Percentiles rank a stretch among this genome's conserved stretches.
Evolutionary conservation across 805 yeast genomes (phyloP).

Genomic region (Myxozyma lipomycoides): DNA sequence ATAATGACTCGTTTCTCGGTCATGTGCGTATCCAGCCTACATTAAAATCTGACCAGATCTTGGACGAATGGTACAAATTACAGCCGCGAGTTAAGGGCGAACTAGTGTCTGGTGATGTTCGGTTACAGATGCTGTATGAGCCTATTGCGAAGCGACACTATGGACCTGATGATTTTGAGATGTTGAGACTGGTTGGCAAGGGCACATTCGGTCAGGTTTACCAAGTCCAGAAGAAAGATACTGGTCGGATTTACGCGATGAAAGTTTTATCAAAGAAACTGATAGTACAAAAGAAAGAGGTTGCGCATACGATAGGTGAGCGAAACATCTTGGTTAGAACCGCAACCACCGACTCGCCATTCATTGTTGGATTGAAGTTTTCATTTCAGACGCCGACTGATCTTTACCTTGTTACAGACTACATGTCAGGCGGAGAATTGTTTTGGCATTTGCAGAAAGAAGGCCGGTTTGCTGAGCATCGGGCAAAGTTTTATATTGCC

Average conservation of each 20-base stretch:
- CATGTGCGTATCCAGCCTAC: conserved; percentile 71
- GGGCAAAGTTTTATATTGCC: conserved; percentile 96
- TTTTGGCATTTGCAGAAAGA: conserved; percentile 97
- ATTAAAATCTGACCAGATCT: conserved; percentile 38
- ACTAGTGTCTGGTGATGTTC: conserved; percentile 70
- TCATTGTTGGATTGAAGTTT: conserved; percentile 91
- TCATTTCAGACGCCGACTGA: conserved; percentile 95
- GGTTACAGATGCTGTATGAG: conserved; percentile 69
- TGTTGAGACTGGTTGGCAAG: conserved; percentile 82
- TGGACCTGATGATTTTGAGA: conserved; percentile 94
- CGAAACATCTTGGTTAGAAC: conserved; percentile 91
- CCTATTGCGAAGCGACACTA: conserved; percentile 67
- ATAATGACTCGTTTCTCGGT: conserved; percentile 81
- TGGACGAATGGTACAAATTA: conserved; percentile 70
- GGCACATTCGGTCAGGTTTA: conserved; percentile 98
- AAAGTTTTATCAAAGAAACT: conserved; percentile 91
- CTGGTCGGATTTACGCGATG: conserved; percentile 93
- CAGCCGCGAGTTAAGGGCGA: conserved; percentile 73
- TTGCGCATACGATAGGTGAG: conserved; percentile 97
- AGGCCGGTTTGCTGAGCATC: conserved; percentile 85
- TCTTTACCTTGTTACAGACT: conserved; percentile 89
- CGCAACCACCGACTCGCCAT: conserved; percentile 81
- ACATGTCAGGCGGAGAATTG: conserved; percentile 97
- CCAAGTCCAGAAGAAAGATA: conserved; percentile 89
- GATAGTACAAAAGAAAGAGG: conserved; percentile 93